Base-by-base conservation (phyloP, 2,329 filamentous ascomycete species). In the Colletotrichum chlorophyti region DNA sequence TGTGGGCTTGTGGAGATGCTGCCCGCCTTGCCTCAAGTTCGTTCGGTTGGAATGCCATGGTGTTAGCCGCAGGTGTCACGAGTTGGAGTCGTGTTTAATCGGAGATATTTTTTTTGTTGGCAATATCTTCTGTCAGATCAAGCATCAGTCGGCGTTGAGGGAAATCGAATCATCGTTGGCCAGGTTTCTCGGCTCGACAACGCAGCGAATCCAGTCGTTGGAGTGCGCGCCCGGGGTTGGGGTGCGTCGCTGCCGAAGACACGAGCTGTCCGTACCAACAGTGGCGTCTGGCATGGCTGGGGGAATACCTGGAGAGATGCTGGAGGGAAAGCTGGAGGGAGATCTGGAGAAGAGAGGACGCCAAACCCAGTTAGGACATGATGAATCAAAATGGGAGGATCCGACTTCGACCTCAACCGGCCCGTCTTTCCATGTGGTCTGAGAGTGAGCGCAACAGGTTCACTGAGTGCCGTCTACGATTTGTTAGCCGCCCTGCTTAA, bases 341-440 rank as follows among this genome's bases (percentile, higher is more conserved):
- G 42, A 59, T 59, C 42, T 59, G 55, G 43, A 59, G 37, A 54
- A 40, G 5, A 19, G 24, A 21, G 19, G 31, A 21, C 49, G 37
- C 49, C 35, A 43, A 54, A 26, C 42, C 49, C 34, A 31, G 43
- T 17, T 35, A n/a, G 43, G 55, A 24, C 21, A 26, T 26, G 12
- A 31, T 27, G 40, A 21, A 17, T 52, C 31, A 40, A 19, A 53
- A 37, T 37, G 42, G 37, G 27, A 53, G 34, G 41, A 53, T 24
- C 35, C 19, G 43, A 15, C 29, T n/a, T 40, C 43, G 19, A 38
- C 43, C 34, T 24, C 24, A 55, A 5, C 55, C 51, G 55, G 55
- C 17, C 55, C 55, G 55, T 49, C 55, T 55, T 55, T 59, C 55
- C 55, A 59, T 59, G 55, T 49, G 51, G 50, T 19, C 55, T 55